Percentiles rank a stretch among this genome's conserved stretches.
Conservation (phyloP, 2,329 filamentous ascomycete species). For the Pochonia chlamydosporia region DNA sequence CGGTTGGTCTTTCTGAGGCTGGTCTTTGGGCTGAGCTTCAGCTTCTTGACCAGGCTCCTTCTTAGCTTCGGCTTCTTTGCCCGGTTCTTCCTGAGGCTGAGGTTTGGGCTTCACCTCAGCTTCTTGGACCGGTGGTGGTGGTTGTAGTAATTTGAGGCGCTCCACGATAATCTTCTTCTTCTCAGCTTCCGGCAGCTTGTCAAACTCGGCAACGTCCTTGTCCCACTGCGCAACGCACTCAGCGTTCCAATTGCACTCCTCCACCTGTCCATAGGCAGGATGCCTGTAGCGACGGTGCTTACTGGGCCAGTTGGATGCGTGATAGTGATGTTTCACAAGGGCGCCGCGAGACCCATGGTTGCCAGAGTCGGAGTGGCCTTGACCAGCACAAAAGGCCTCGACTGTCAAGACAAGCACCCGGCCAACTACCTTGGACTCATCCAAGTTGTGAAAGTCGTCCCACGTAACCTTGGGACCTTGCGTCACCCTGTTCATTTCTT, state of each 20-base stretch:
- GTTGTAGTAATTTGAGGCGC: slow-evolving; percentile 10
- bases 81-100: not conserved
- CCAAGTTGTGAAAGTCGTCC: slow-evolving; percentile 59
- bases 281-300: slow-evolving; percentile 61
- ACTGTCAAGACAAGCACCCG: slow-evolving; percentile 63
- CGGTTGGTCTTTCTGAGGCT: not conserved
- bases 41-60: too few species aligned
- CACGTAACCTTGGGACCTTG: slow-evolving; percentile 43
- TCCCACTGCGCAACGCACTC: slow-evolving; percentile 64
- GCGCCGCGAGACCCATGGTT: slow-evolving; percentile 62
- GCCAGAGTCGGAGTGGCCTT: slow-evolving; percentile 67
- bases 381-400: slow-evolving; percentile 66
- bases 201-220: slow-evolving; percentile 54
- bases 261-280: slow-evolving; percentile 64
- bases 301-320: slow-evolving; percentile 66
- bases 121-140: not conserved
- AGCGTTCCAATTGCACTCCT: slow-evolving; percentile 63
- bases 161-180: slow-evolving; percentile 44
- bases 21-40: too few species aligned
- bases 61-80: not conserved
- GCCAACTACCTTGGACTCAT: slow-evolving; percentile 59
- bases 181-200: slow-evolving; percentile 52
- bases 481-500: slow-evolving; percentile 50
- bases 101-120: not conserved
- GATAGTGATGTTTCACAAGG: slow-evolving; percentile 69